phyloP scores from a whole-genome alignment of 2,329 filamentous ascomycete genomes.

The Simplicillium aogashimaense region DNA sequence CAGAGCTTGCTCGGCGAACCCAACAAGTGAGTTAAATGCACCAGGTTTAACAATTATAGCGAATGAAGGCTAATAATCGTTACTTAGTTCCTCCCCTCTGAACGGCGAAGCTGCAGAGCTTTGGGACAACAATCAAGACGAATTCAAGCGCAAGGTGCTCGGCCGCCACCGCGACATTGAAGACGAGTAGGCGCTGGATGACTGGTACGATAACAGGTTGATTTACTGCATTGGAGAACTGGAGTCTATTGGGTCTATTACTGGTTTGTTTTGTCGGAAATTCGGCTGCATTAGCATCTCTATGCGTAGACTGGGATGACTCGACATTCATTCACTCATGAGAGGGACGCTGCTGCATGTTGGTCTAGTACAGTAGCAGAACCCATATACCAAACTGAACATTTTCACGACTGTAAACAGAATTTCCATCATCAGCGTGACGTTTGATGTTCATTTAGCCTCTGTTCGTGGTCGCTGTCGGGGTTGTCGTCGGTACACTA shows the following conservation, averaged over 20 bases:
- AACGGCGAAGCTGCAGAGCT: conserved; percentile 95
- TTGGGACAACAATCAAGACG: conserved; percentile 80
- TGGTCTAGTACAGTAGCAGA: background rate
- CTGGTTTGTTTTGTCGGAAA: conserved; percentile 18
- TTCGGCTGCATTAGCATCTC: conserved; percentile 21
- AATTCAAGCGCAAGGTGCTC: conserved; percentile 73
- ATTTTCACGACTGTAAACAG: no score
- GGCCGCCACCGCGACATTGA: conserved; percentile 54
- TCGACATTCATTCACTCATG: no score
- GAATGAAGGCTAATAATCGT: conserved; percentile 8
- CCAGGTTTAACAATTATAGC: background rate
- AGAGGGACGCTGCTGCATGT: background rate
- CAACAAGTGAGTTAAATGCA: conserved; percentile 67
- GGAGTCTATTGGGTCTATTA: conserved; percentile 29
- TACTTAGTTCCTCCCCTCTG: conserved; percentile 70
- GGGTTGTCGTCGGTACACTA: no score
- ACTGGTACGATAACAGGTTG: conserved; percentile 3
- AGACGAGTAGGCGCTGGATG: conserved; percentile 38
- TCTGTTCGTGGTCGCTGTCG: no score
- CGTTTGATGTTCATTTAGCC: no score
- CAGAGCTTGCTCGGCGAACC: conserved; percentile 94
- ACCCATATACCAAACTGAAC: conserved; percentile 1
- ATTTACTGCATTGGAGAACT: conserved; percentile 21
- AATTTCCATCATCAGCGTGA: no score
- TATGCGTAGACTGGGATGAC: background rate